Percentiles rank a stretch among this genome's conserved stretches.
phyloP scores from a whole-genome alignment of 257 asterid genomes.

The Thymus mandschuricus region DNA sequence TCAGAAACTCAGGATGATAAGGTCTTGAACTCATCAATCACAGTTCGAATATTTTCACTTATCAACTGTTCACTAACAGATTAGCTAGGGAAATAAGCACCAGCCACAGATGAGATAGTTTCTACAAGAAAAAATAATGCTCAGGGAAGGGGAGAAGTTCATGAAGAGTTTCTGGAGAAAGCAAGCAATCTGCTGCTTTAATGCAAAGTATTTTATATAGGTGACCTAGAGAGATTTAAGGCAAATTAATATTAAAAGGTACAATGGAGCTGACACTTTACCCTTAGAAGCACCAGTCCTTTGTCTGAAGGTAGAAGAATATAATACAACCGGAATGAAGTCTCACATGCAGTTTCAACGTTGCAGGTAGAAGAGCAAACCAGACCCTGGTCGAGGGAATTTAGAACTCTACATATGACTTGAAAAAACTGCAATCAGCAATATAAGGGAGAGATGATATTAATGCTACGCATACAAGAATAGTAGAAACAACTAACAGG shows the following conservation, averaged over 20 bases:
- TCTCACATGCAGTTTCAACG: slow-evolving; percentile 66
- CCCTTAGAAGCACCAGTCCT: slow-evolving; percentile 92
- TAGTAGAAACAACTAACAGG: slow-evolving; percentile 11
- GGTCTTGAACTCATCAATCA: not conserved
- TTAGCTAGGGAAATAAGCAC: not conserved
- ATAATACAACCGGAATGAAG: slow-evolving; percentile 79
- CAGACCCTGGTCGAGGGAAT: slow-evolving; percentile 91
- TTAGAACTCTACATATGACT: slow-evolving; percentile 65
- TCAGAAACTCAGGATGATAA: not conserved
- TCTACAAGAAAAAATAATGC: not conserved
- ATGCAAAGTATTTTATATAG: not conserved
- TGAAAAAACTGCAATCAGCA: slow-evolving; percentile 71
- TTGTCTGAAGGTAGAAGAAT: slow-evolving; percentile 88
- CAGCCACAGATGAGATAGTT: no score
- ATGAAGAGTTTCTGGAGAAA: slow-evolving; percentile 16
- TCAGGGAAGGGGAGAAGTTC: not conserved
- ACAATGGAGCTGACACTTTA: slow-evolving; percentile 31
- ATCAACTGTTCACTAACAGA: not conserved
- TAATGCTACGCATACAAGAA: slow-evolving; percentile 25
- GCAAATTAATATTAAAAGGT: not conserved
- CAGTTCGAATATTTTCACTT: not conserved
- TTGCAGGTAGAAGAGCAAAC: slow-evolving; percentile 84
- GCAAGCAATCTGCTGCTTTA: not conserved
- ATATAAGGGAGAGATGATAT: slow-evolving; percentile 27
- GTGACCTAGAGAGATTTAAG: slow-evolving; percentile 2